phyloP scores from a whole-genome alignment of 495 filamentous ascomycete genomes.

The Podospora bellae-mahoneyi region DNA sequence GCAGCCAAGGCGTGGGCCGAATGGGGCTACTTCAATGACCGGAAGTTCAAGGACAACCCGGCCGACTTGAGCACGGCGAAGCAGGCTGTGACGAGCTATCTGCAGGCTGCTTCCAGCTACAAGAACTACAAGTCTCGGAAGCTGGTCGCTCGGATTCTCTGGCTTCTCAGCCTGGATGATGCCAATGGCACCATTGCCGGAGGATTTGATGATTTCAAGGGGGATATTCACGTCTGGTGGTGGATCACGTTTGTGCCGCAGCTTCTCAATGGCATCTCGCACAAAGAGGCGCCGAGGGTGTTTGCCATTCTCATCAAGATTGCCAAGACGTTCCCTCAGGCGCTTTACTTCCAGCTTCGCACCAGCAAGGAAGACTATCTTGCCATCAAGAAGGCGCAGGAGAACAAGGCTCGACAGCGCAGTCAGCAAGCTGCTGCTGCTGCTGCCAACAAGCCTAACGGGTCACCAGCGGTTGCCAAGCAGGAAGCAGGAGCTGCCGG shows the following conservation, averaged over 20 bases:
- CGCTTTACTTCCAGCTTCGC: constrained; percentile 88
- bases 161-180: constrained; percentile 93
- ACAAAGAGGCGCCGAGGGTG: constrained; percentile 84
- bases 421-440: constrained; percentile 14
- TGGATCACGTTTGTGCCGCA: constrained; percentile 99
- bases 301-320: constrained; percentile 83
- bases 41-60: constrained; percentile 86
- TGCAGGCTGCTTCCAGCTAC: constrained; percentile 92
- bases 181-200: constrained; percentile 71
- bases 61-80: constrained; percentile 73
- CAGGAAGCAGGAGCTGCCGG: constrained; percentile 36
- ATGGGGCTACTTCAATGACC: constrained; percentile 97
- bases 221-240: constrained; percentile 94
- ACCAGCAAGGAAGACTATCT: constrained; percentile 95
- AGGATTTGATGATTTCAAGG: constrained; percentile 90
- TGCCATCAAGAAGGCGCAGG: constrained; percentile 82
- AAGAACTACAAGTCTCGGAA: constrained; percentile 97
- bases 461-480: constrained; percentile 46
- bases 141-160: constrained; percentile 88
- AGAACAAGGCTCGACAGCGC: constrained; percentile 57
- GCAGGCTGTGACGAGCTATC: constrained; percentile 90
- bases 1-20: constrained; percentile 98
- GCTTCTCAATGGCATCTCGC: constrained; percentile 79
- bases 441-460: constrained; percentile 32
- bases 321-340: constrained; percentile 90